Conservation (phyloP, 164 flowering plant species). For the Stephania yunnanensis region DNA sequence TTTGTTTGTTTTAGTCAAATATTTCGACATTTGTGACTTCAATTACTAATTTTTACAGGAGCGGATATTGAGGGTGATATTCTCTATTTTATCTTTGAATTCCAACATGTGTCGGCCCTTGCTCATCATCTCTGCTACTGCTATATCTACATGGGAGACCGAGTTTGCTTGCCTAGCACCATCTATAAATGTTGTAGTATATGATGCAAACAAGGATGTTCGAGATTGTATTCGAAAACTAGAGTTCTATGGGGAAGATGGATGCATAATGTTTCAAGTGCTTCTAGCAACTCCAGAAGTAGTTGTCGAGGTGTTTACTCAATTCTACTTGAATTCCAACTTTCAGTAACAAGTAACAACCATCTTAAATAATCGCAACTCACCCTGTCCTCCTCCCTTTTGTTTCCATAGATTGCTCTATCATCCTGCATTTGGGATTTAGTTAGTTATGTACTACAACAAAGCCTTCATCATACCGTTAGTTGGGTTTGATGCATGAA, state of each 20-base stretch:
- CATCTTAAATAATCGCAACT: too few species aligned
- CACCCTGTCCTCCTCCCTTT: too few species aligned
- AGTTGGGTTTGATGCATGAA: too few species aligned
- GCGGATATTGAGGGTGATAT: slow-evolving; percentile 34
- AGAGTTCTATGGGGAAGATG: slow-evolving; percentile 59
- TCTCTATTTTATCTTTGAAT: slow-evolving; percentile 43
- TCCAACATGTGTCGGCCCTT: slow-evolving; percentile 40
- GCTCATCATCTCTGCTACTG: slow-evolving; percentile 43
- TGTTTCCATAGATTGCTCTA: too few species aligned
- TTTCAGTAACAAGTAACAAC: too few species aligned
- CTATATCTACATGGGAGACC: slow-evolving; percentile 53
- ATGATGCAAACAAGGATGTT: slow-evolving; percentile 41
- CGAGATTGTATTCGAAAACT: slow-evolving; percentile 39
- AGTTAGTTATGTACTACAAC: too few species aligned
- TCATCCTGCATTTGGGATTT: too few species aligned
- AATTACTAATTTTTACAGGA: slow-evolving; percentile 44
- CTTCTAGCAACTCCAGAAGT: slow-evolving; percentile 54
- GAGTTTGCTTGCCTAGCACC: slow-evolving; percentile 53
- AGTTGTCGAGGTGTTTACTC: slow-evolving; percentile 46
- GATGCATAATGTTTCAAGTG: slow-evolving; percentile 49
- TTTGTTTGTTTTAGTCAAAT: neutral
- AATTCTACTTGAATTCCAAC: neutral
- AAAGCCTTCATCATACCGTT: too few species aligned
- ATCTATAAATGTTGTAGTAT: slow-evolving; percentile 48
- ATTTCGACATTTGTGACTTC: neutral